These are phyloP conservation scores for Cinchona pubescens DNA, from an alignment of 257 asterid species.

Conservation along the genomic window DNA sequence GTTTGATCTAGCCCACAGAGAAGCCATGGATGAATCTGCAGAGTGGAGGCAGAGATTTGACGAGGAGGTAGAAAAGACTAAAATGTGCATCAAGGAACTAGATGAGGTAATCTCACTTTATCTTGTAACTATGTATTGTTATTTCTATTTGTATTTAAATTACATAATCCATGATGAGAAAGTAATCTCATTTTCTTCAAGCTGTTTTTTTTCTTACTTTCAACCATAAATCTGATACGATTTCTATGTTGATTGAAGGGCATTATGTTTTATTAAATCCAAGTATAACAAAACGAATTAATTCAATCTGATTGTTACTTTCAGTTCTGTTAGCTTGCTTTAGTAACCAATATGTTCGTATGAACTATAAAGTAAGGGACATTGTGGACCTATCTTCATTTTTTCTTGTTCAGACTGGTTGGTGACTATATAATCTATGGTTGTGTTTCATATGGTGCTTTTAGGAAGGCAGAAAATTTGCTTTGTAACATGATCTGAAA, in stretches of 20 bases:
- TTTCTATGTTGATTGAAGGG: background rate
- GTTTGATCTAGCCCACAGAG: conserved; percentile 94
- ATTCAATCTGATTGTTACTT: background rate
- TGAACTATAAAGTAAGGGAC: too few relatives aligned
- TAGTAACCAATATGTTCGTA: background rate
- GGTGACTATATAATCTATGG: background rate
- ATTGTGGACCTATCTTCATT: background rate
- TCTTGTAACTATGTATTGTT: background rate
- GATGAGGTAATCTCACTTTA: conserved; percentile 40
- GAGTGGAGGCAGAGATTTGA: conserved; percentile 92
- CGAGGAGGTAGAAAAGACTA: conserved; percentile 50
- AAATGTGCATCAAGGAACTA: conserved; percentile 54
- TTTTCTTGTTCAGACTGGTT: background rate
- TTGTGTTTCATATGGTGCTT: background rate
- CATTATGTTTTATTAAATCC: background rate
- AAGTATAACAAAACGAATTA: background rate
- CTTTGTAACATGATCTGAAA: background rate
- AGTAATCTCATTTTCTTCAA: background rate
- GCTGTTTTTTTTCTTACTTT: background rate
- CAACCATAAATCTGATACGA: background rate
- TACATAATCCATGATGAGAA: background rate
- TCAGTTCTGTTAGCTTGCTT: conserved; percentile 1
- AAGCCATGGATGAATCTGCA: conserved; percentile 99
- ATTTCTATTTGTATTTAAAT: background rate
- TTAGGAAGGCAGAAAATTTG: background rate